Percentiles rank a stretch among this genome's conserved stretches.
These are phyloP conservation scores for Verticillium klebahnii DNA, from an alignment of 2,329 filamentous ascomycete genomes.

Conservation along the genomic window DNA sequence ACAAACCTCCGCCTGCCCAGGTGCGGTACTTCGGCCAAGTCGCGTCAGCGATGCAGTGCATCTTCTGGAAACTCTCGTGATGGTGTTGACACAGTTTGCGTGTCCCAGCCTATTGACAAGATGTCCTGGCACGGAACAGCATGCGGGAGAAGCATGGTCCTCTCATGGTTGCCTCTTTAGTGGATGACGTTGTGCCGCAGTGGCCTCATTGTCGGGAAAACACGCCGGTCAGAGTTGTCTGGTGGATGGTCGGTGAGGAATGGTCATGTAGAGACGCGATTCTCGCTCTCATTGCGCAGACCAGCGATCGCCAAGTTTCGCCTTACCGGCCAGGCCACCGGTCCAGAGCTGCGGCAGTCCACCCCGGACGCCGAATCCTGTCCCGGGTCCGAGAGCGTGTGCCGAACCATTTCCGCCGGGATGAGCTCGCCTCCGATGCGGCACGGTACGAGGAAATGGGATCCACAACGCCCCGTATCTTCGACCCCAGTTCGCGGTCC, in stretches of 20 bases:
- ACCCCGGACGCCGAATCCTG: too few species aligned
- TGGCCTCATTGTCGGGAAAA: too few species aligned
- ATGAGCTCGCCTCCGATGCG: neutral
- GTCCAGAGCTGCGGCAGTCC: too few species aligned
- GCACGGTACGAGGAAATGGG: neutral
- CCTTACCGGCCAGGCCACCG: too few species aligned
- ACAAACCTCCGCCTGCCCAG: neutral
- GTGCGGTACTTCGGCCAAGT: neutral
- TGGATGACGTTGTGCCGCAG: neutral
- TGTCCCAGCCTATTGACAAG: neutral
- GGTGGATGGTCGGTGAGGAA: too few species aligned
- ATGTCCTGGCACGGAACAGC: too few species aligned
- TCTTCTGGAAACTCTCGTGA: neutral
- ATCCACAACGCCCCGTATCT: neutral
- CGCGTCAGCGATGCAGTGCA: neutral
- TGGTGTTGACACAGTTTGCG: neutral
- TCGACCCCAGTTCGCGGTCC: neutral
- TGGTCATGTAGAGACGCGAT: too few species aligned
- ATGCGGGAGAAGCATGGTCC: too few species aligned
- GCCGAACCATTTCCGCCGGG: neutral
- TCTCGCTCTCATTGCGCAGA: too few species aligned
- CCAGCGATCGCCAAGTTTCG: too few species aligned
- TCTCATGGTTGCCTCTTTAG: neutral
- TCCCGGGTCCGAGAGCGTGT: neutral
- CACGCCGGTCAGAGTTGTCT: too few species aligned